A percentile compares a stretch with the other conserved stretches of the same genome.
These are phyloP conservation scores for Protoeuglena noctilucae DNA, from an alignment of 139 green algal species.

Conservation along the genomic window DNA sequence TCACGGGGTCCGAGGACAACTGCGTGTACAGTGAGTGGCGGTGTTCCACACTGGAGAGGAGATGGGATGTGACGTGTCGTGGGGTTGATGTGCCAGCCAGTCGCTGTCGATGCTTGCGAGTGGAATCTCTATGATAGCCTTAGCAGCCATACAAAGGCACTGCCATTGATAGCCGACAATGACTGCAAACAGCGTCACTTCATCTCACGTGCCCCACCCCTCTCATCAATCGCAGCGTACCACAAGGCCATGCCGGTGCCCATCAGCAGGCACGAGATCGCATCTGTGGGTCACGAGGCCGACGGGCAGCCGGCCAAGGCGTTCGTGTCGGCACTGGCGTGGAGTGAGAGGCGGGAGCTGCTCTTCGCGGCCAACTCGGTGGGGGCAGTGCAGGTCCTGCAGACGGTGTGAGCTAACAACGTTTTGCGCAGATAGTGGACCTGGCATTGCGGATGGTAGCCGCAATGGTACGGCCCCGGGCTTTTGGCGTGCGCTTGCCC, in stretches of 20 bases:
- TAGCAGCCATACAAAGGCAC: no score
- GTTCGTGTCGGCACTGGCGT: conserved; percentile 53
- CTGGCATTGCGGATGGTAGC: no score
- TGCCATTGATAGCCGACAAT: no score
- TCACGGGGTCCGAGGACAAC: conserved; percentile 75
- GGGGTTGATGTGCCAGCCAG: conserved; percentile 13
- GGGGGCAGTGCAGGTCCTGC: conserved; percentile 38
- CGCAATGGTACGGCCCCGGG: no score
- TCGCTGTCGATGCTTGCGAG: no score
- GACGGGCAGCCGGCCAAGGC: no score
- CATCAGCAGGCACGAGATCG: no score
- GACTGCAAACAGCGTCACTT: conserved; percentile 22
- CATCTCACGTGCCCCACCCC: conserved; percentile 17
- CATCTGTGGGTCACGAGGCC: no score
- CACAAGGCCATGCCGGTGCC: conserved; percentile 36
- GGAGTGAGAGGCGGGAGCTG: conserved; percentile 26
- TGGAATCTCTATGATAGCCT: no score
- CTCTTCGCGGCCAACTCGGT: conserved; percentile 50
- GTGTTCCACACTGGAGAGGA: conserved; percentile 7
- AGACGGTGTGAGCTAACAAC: conserved; percentile 15
- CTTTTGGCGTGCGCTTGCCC: no score
- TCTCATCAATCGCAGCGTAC: conserved; percentile 37
- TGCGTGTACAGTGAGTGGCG: conserved; percentile 23
- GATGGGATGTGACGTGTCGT: conserved; percentile 9
- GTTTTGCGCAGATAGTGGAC: no score